Evolutionary conservation across 371 early-diverging fungal species (phyloP), one percentile per base, ranked within the genome.

Genomic region (Syncephalastrum contaminatum): DNA sequence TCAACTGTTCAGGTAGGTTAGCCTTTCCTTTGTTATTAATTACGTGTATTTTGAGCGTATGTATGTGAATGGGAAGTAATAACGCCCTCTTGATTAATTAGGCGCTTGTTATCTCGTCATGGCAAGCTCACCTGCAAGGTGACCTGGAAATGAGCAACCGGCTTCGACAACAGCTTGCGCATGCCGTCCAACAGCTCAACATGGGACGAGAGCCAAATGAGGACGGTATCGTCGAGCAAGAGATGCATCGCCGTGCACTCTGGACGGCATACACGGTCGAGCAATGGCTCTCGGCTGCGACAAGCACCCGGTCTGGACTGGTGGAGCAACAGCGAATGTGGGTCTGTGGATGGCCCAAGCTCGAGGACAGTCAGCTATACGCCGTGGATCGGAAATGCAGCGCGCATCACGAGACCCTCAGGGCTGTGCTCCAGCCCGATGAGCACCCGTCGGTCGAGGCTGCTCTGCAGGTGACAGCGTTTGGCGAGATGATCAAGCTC

Each of bases 31-130:
- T 48, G 19, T 24, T 48, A 24, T 24, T 49, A 30, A 30, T 30
- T 30, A 30, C 36, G 36, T 30, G 39, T 40, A 51, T 16, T 10
- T 30, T 10, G 12, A 5, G 25, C 5, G 36, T 10, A 1, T 30
- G 36, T 30, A 8, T 30, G 36, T 12, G 36, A 8, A 30, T 30
- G 36, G 36, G 36, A 30, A 30, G 10, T 30, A 30, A 30, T 30
- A 8, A 30, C 10, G 36, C 10, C 36, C 5, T 30, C 36, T 30
- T 30, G 10, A 8, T 30, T 30, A 30, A 30, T 20, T 60, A 76
- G 77, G 70, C 69, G 1, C 55, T 68, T 15, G 56, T 61, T 5
- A 70, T 77, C 53, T 61, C 73, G 54, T 71, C 70, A 45, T 77
- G 77, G 77, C 69, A 67, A 52, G 51, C 68, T 30, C 68, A 65